phyloP scores from a whole-genome alignment of 2,329 filamentous ascomycete species.

The Elsinoe fawcettii region DNA sequence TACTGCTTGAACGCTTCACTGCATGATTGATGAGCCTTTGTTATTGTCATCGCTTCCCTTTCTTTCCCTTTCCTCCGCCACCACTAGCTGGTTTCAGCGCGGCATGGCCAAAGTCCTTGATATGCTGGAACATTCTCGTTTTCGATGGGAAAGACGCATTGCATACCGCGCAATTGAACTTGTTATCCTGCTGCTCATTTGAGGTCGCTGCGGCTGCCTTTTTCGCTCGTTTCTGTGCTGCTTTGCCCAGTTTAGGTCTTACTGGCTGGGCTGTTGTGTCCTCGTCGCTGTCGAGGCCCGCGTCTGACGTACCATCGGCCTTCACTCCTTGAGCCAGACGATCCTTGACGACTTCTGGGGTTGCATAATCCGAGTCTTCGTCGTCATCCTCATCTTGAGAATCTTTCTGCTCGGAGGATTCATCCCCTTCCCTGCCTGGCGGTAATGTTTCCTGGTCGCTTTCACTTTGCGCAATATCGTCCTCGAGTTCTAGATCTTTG shows the following conservation, averaged over 20 bases:
- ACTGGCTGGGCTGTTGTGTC: background rate
- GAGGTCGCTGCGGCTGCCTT: constrained; percentile 36
- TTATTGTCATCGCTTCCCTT: constrained; percentile 24
- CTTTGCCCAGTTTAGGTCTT: constrained; percentile 38
- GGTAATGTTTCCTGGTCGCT: constrained; percentile 1
- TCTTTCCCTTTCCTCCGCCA: constrained; percentile 25
- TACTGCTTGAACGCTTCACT: background rate
- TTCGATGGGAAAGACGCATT: constrained; percentile 68
- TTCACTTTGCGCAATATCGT: constrained; percentile 13
- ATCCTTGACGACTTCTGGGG: constrained; percentile 35
- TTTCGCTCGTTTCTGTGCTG: constrained; percentile 40
- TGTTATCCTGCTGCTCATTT: constrained; percentile 26
- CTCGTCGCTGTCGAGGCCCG: background rate
- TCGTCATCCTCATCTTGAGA: background rate
- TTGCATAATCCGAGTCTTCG: constrained; percentile 36
- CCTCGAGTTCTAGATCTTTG: constrained; percentile 21
- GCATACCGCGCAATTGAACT: constrained; percentile 70
- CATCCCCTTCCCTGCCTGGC: no score
- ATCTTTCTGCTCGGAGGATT: background rate
- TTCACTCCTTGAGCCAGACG: constrained; percentile 24
- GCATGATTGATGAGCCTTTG: background rate
- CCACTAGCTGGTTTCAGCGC: constrained; percentile 33
- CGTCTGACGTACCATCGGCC: background rate
- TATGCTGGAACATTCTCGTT: constrained; percentile 65
- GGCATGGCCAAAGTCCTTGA: constrained; percentile 59